phyloP scores from a whole-genome alignment of 1,139 yeast species.

The Kodamaea alishanica region DNA sequence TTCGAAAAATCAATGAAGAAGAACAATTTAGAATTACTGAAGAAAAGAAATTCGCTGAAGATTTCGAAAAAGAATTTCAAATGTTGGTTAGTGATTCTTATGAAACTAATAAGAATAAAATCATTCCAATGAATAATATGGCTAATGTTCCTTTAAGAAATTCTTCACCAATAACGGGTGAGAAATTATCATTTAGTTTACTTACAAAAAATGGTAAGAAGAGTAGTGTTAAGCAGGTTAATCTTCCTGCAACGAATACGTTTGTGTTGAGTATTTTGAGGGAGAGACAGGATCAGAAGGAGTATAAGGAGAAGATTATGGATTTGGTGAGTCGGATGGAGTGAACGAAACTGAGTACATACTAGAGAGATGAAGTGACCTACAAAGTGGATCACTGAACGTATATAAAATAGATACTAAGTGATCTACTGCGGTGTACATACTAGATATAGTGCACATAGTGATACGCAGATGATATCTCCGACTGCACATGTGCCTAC shows the following conservation, averaged over 20 bases:
- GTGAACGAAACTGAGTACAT: background rate
- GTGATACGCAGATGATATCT: too few species aligned
- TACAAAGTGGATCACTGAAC: background rate
- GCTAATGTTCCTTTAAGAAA: background rate
- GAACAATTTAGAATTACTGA: constrained; percentile 33
- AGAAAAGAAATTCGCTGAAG: constrained; percentile 46
- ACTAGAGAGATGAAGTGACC: constrained; percentile 2
- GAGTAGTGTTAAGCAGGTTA: constrained; percentile 40
- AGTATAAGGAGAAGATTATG: constrained; percentile 41
- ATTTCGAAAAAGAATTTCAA: constrained; percentile 53
- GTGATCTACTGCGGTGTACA: too few species aligned
- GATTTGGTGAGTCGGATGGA: constrained; percentile 41
- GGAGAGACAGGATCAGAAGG: constrained; percentile 31
- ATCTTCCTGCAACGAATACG: constrained; percentile 46
- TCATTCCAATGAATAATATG: constrained; percentile 8
- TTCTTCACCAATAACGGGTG: constrained; percentile 4
- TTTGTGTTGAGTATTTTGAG: constrained; percentile 41
- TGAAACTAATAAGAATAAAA: constrained; percentile 27
- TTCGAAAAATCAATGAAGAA: constrained; percentile 17
- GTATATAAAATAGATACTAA: background rate
- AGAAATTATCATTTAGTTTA: constrained; percentile 46
- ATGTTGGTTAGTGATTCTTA: constrained; percentile 49
- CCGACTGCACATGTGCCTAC: constrained; percentile 1
- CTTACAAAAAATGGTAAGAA: constrained; percentile 51
- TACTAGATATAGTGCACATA: background rate